phyloP scores from a whole-genome alignment of 192 early-diverging fungal genomes.

The Coemansia sp. region DNA sequence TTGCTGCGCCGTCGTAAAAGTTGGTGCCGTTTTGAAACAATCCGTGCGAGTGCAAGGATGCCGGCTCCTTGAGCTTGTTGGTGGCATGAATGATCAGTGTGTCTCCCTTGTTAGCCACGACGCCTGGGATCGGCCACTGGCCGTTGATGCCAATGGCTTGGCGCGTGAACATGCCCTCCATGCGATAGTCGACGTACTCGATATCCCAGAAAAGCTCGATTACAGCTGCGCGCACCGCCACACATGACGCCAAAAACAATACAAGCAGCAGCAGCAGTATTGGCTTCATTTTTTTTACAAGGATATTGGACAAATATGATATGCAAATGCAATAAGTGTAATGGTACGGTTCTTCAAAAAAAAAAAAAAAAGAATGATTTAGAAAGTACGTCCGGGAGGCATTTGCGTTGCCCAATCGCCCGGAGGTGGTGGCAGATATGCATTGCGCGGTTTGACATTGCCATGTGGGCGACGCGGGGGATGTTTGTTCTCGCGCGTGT shows the following conservation, averaged over 20 bases:
- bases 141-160: conserved; percentile 69
- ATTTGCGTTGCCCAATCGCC: background rate
- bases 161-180: conserved; percentile 63
- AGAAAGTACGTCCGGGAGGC: too few species aligned
- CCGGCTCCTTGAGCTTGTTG: conserved; percentile 63
- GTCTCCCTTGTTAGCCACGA: conserved; percentile 27
- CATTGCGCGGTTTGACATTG: conserved; percentile 3
- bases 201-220: conserved; percentile 67
- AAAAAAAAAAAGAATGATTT: background rate
- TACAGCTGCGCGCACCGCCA: conserved; percentile 12
- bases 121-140: conserved; percentile 61
- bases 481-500: too few species aligned
- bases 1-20: conserved; percentile 69
- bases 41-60: conserved; percentile 76
- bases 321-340: background rate
- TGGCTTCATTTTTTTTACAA: background rate
- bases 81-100: conserved; percentile 40
- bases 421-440: background rate
- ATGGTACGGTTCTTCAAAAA: background rate
- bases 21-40: conserved; percentile 75
- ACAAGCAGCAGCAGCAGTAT: background rate
- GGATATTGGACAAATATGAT: background rate
- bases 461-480: too few species aligned
- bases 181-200: conserved; percentile 59
- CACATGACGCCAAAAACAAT: background rate